Base-by-base conservation (phyloP, 768 basidiomycete species). In the Scleroderma citrinum region DNA sequence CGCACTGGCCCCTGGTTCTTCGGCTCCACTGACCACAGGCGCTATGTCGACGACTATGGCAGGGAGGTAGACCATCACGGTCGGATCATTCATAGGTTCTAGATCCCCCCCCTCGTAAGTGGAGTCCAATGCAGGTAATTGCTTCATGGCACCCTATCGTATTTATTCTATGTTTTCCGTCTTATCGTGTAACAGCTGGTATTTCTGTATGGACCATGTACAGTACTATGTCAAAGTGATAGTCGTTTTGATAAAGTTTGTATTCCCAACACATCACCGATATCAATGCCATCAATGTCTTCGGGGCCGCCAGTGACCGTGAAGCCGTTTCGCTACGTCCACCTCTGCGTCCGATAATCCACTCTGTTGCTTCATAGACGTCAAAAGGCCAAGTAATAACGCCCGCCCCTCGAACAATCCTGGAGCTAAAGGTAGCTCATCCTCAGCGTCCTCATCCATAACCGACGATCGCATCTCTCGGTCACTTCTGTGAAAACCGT, bases 241-340 rank as follows among this genome's bases (percentile, higher is more conserved):
- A 49, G 10, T 14, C 23, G 4, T 29, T 5, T 8, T 29, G 26
- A 29, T 29, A 29, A 8, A 29, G 26, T 29, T 29, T 29, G 26
- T n/a, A n/a, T 29, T 29, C 26, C 5, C 26, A 29, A 29, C 26
- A 29, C 8, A 8, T 4, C 26, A 29, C 26, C 8, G 26, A 8
- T 12, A 1, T n/a, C 39, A 32, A 34, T 29, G 23, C 19, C 16
- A 19, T 32, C 37, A 38, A n/a, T 11, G 66, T 50, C 69, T 76
- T 48, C 82, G 77, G 0, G 82, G 86, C 21, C 73, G 67, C 87
- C 87, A 89, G 59, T 89, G 85, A 23, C 71, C 73, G 45, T 67
- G 75, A 53, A 88, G 60, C 41, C 56, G 62, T 48, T 66, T 76
- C 12, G 74, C 83, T 7, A 88, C 85, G 60, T 84, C 81, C 43